phyloP scores from a whole-genome alignment of 495 filamentous ascomycete species.

The Staphylotrichum longicolle region DNA sequence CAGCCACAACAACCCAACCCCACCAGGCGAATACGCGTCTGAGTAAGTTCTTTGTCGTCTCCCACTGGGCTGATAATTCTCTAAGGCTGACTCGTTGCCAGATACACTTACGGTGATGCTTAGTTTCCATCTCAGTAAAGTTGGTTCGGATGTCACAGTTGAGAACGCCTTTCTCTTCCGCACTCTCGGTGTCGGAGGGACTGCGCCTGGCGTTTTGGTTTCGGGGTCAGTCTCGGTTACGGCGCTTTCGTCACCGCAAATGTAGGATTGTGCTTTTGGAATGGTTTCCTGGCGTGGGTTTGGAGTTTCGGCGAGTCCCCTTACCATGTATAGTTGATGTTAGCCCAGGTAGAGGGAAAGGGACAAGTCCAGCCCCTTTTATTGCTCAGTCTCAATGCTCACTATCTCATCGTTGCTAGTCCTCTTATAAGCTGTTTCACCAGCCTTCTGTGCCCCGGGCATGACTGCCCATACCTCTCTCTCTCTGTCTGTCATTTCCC shows the following conservation, averaged over 20 bases:
- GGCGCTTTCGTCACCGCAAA: neutral
- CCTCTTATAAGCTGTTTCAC: no score
- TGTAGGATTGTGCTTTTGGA: slow-evolving; percentile 1
- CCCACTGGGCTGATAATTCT: neutral
- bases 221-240: neutral
- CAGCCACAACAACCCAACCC: slow-evolving; percentile 35
- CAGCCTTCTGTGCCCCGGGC: no score
- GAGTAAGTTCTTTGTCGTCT: slow-evolving; percentile 35
- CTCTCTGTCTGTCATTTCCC: no score
- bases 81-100: neutral
- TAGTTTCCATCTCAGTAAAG: neutral
- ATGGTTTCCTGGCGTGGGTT: neutral
- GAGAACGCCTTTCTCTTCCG: no score
- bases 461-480: no score
- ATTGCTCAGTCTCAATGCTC: no score
- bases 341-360: no score
- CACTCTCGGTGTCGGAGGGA: no score
- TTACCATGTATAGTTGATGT: neutral
- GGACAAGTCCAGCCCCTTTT: no score
- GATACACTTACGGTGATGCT: slow-evolving; percentile 17
- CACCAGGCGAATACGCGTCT: slow-evolving; percentile 35
- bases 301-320: neutral
- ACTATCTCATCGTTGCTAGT: no score
- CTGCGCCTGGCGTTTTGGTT: neutral
- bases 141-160: no score